Evolutionary conservation across 306 rosid species (phyloP).

Genomic region (Medicago lupulina): DNA sequence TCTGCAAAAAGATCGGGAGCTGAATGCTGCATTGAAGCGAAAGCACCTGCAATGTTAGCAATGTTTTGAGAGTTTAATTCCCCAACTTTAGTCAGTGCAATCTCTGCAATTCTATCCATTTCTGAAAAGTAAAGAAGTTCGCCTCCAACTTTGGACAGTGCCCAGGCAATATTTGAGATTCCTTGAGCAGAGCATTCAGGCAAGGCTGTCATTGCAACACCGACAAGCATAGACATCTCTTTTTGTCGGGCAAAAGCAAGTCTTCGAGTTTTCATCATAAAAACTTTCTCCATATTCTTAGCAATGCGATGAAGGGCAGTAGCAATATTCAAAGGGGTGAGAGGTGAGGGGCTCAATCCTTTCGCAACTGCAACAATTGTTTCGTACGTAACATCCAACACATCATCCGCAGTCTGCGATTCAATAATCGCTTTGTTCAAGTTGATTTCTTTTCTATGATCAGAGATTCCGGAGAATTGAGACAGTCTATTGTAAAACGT

Average conservation of each 20-base stretch:
- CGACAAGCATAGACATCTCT: slow-evolving; percentile 93
- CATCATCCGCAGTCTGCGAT: slow-evolving; percentile 85
- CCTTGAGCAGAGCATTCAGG: slow-evolving; percentile 94
- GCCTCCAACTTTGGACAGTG: slow-evolving; percentile 91
- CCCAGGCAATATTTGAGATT: slow-evolving; percentile 88
- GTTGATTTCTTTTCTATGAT: slow-evolving; percentile 77
- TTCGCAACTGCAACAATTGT: slow-evolving; percentile 78
- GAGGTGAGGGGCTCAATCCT: slow-evolving; percentile 91
- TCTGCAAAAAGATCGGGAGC: slow-evolving; percentile 76
- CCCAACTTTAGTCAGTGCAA: slow-evolving; percentile 72
- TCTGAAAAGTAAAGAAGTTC: slow-evolving; percentile 86
- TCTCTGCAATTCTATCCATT: slow-evolving; percentile 94
- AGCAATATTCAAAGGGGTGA: slow-evolving; percentile 89
- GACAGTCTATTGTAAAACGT: slow-evolving; percentile 70
- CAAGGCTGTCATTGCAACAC: slow-evolving; percentile 80
- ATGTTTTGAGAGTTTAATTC: slow-evolving; percentile 90
- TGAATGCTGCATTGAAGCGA: slow-evolving; percentile 94
- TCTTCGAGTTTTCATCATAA: slow-evolving; percentile 71
- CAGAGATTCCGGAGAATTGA: slow-evolving; percentile 80
- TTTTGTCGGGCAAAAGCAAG: slow-evolving; percentile 83
- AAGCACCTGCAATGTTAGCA: slow-evolving; percentile 90
- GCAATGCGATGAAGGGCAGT: slow-evolving; percentile 96
- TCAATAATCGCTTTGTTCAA: slow-evolving; percentile 74
- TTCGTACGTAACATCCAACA: slow-evolving; percentile 75
- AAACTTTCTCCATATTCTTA: slow-evolving; percentile 87